phyloP scores from a whole-genome alignment of 495 filamentous ascomycete genomes.

The Hypoxylon intermedium region DNA sequence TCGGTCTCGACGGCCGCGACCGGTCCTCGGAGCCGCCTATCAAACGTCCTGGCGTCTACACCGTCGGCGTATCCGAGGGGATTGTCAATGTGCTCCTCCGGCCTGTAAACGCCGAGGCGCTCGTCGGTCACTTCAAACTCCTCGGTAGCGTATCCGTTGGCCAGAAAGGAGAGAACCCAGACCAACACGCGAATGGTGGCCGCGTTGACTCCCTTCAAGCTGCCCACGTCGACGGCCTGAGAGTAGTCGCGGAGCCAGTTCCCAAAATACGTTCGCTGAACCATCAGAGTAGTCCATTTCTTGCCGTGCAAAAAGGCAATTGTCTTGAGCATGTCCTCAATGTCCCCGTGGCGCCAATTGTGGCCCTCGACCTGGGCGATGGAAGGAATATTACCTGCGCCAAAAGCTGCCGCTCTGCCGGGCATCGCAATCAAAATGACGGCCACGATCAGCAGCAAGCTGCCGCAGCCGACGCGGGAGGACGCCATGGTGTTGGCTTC shows the following conservation, averaged over 20 bases:
- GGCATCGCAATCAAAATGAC: constrained; percentile 69
- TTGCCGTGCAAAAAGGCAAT: constrained; percentile 86
- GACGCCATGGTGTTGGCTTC: constrained; percentile 46
- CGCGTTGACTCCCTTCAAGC: constrained; percentile 85
- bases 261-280: constrained; percentile 93
- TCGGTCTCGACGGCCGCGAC: constrained; percentile 78
- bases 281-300: constrained; percentile 92
- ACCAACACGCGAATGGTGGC: constrained; percentile 88
- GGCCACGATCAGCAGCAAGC: constrained; percentile 55
- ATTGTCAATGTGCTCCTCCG: constrained; percentile 95
- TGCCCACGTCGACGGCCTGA: constrained; percentile 91
- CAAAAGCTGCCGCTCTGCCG: constrained; percentile 75
- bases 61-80: constrained; percentile 91
- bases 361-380: constrained; percentile 92
- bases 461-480: constrained; percentile 47
- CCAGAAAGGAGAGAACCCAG: constrained; percentile 91
- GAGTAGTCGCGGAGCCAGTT: constrained; percentile 81
- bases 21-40: constrained; percentile 80
- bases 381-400: constrained; percentile 93
- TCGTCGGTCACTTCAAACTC: constrained; percentile 97
- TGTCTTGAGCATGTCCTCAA: constrained; percentile 91
- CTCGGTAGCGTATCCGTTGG: constrained; percentile 93
- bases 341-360: constrained; percentile 95
- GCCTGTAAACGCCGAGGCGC: constrained; percentile 87
- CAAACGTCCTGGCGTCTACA: constrained; percentile 81